Base-by-base conservation (phyloP, 2,329 filamentous ascomycete species). In the Pseudohalonectria lignicola region DNA sequence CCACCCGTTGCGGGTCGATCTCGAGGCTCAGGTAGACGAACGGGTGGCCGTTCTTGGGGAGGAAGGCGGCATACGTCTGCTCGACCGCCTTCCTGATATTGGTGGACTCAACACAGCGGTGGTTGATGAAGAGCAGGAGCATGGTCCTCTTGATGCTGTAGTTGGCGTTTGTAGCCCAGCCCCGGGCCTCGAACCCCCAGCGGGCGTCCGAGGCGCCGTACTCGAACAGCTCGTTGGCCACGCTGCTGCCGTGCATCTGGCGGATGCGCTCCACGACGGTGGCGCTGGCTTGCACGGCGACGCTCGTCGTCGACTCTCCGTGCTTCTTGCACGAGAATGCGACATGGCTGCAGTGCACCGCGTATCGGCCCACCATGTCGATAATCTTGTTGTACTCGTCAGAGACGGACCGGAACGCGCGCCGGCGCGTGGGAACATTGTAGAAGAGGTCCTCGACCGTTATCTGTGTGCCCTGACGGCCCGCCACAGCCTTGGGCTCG, bases 361-460 rank as follows among this genome's bases (percentile, higher is more conserved):
- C 86, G 61, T 98, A 96, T 31, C 86, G 79, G 12, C 92, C 87
- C 8, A 96, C 83, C 54, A 95, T 78, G 54, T 98, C 92, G 19
- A 96, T 79, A 40, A 98, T 95, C 62, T 96, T 98, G 52, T 93
- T 87, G 64, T 93, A 96, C 56, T 98, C 93, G 53, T 98, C 92
- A 28, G 87, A 85, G 15, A 84, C 66, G 12, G 90, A 96, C 30
- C 92, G 78, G 53, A 98, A 98, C 10, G 93, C 92, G 47, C 79
- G 77, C 26, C 88, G 78, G 18, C 92, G 76, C 8, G 83, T 94
- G 0, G 87, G 88, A 1, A 96, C 77, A 51, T 95, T 98, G 67
- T 94, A 98, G 58, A 98, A 98, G 10, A 98, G 64, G 56, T 98
- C 92, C 53, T 98, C 90, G 13, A 98, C 88, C 1, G 86, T 88